Conservation (phyloP, 2,329 filamentous ascomycete species). For the Colletotrichum lentis region DNA sequence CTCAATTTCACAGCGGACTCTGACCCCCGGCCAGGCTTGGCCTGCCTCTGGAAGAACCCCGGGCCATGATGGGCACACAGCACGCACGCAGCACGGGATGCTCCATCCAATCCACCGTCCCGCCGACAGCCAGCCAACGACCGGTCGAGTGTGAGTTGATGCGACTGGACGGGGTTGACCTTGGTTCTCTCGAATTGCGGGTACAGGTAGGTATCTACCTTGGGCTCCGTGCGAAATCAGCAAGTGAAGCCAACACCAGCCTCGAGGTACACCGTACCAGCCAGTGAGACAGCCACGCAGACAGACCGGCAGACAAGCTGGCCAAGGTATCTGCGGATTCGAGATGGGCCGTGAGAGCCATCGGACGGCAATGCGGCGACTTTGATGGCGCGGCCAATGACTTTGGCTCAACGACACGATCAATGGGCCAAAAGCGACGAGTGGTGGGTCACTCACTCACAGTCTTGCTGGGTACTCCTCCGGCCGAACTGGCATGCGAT, state of each 20-base stretch:
- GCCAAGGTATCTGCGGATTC: neutral
- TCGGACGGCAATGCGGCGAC: neutral
- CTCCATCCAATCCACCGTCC: slow-evolving; percentile 36
- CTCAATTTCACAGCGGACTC: slow-evolving; percentile 36
- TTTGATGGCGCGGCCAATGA: neutral
- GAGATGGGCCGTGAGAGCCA: neutral
- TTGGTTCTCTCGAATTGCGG: neutral
- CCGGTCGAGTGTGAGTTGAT: slow-evolving; percentile 25
- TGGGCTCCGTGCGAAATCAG: slow-evolving; percentile 27
- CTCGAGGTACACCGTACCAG: slow-evolving; percentile 4
- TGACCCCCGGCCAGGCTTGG: slow-evolving; percentile 30
- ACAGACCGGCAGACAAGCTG: too few relatives aligned
- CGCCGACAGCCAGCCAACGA: slow-evolving; percentile 30
- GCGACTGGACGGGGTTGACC: slow-evolving; percentile 26
- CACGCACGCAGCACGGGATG: slow-evolving; percentile 24
- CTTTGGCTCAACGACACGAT: neutral
- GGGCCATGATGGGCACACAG: too few relatives aligned
- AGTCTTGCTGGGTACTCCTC: neutral
- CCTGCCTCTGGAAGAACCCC: slow-evolving; percentile 33
- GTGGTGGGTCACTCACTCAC: neutral
- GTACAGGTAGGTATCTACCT: slow-evolving; percentile 7
- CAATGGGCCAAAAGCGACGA: neutral
- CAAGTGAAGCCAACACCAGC: neutral
- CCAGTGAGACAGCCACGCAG: neutral
- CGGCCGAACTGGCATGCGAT: neutral